Base-by-base conservation (phyloP, 352 stramenopile species). In the Phytophthora chlamydospora region DNA sequence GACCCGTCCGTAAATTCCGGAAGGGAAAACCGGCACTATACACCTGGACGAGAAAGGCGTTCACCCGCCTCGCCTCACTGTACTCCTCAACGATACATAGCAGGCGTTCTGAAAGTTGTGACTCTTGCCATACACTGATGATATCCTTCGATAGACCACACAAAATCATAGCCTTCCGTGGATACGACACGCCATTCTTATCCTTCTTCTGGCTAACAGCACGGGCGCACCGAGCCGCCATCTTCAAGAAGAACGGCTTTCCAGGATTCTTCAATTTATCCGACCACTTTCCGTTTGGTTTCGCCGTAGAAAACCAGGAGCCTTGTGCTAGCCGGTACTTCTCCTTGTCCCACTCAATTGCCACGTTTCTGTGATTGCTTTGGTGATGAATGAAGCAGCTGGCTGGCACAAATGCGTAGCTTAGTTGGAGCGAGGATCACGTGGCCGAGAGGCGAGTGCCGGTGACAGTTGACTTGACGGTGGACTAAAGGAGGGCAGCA, bases 341-440 rank as follows among this genome's bases (percentile, higher is more conserved):
- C 36, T 44, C 34, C 33, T 44, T 54, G 6, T 55, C 21, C 47
- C 47, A 55, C n/a, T 55, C 47, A 11, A 5, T 31, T 2, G n/a
- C n/a, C 39, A 43, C 36, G 4, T 42, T 2, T 42, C 12, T 16
- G 24, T 42, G 36, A 42, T 42, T 10, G 13, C 36, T 14, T 42
- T 42, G 14, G 24, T 42, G 36, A 42, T 42, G 14, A 42, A 42
- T 16, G 36, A 41, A 6, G 24, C 36, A 4, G 14, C 36, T 10
- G 36, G 36, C 13, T 42, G 36, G 36, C n/a, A 42, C 7, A 21
- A 16, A 8, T 42, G 36, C 9, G 36, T 42, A 46, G n/a, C n/a
- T n/a, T n/a, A n/a, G n/a, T n/a, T n/a, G n/a, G n/a, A n/a, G n/a
- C n/a, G n/a, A n/a, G n/a, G n/a, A n/a, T n/a, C n/a, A n/a, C n/a